A percentile compares a stretch with the other conserved stretches of the same genome.
phyloP scores from a whole-genome alignment of 2,329 filamentous ascomycete species.

The Ophiostoma sp. region DNA sequence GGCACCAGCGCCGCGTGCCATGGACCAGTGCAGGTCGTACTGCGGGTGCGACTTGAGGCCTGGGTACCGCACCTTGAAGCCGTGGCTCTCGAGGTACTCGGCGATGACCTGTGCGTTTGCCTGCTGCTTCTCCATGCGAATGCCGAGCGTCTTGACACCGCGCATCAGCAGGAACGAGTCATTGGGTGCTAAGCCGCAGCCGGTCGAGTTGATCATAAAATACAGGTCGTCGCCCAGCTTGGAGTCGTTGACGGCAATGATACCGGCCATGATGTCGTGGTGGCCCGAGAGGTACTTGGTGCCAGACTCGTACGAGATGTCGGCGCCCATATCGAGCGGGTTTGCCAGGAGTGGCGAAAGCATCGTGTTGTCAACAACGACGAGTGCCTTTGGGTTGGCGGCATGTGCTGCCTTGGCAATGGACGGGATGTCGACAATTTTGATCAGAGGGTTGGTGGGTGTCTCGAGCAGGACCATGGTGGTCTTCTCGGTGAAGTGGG shows the following conservation, averaged over 20 bases:
- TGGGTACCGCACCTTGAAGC: slow-evolving; percentile 93
- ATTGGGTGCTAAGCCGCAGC: slow-evolving; percentile 88
- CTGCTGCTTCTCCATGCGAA: slow-evolving; percentile 99
- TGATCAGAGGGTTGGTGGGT: slow-evolving; percentile 95
- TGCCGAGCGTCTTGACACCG: slow-evolving; percentile 91
- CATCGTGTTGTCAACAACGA: slow-evolving; percentile 98
- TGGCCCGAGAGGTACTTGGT: slow-evolving; percentile 98
- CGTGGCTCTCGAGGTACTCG: slow-evolving; percentile 81
- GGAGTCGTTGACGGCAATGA: slow-evolving; percentile 83
- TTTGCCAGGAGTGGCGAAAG: slow-evolving; percentile 91
- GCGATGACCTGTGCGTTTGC: slow-evolving; percentile 85
- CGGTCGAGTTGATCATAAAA: slow-evolving; percentile 95
- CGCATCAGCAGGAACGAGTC: slow-evolving; percentile 94
- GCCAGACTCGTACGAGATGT: slow-evolving; percentile 94
- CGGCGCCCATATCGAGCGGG: slow-evolving; percentile 87
- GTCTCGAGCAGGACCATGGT: slow-evolving; percentile 95
- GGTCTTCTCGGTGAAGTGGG: slow-evolving; percentile 70
- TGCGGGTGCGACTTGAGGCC: slow-evolving; percentile 92
- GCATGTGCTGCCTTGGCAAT: slow-evolving; percentile 74
- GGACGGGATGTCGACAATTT: slow-evolving; percentile 84
- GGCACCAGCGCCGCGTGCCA: slow-evolving; percentile 88
- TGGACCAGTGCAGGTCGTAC: slow-evolving; percentile 92
- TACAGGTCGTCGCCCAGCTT: slow-evolving; percentile 81
- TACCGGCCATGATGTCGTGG: slow-evolving; percentile 98
- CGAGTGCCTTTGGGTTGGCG: slow-evolving; percentile 69